Evolutionary conservation across 352 stramenopile genomes (phyloP).

Genomic region (Globisporangium recalcitrans): DNA sequence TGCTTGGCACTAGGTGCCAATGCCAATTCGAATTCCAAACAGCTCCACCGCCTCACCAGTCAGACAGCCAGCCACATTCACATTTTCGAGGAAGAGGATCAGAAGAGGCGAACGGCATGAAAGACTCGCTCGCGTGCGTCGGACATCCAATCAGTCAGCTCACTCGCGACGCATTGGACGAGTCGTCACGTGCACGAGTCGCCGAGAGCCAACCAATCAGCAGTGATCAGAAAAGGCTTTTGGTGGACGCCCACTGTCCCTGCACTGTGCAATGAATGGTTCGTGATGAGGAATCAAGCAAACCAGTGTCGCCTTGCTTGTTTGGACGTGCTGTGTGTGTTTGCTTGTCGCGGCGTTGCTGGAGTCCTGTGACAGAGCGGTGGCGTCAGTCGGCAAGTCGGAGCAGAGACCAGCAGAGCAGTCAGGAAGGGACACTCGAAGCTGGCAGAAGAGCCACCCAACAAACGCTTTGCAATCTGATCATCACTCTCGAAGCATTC

Average conservation of each 20-base stretch:
- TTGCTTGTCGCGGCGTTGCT: neutral
- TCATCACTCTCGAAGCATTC: neutral
- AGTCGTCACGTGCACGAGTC: neutral
- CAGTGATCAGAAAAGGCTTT: neutral
- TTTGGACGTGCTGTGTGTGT: neutral
- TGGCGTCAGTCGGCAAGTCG: constrained; percentile 11
- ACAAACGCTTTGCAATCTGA: neutral
- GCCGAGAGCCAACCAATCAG: constrained; percentile 10
- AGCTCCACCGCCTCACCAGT: neutral
- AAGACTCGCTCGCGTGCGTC: neutral
- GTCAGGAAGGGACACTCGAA: constrained; percentile 1
- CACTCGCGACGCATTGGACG: constrained; percentile 2
- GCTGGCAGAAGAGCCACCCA: neutral
- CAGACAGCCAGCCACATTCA: neutral
- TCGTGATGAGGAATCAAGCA: constrained; percentile 6
- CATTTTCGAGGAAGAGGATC: neutral
- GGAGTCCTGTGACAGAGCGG: constrained; percentile 6
- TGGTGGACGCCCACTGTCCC: neutral
- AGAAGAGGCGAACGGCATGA: constrained; percentile 8
- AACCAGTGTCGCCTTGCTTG: neutral
- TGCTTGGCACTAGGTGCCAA: neutral
- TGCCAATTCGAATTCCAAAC: neutral
- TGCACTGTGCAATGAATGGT: neutral
- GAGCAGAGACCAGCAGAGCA: neutral
- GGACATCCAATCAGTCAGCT: neutral